Percentiles rank a stretch among this genome's conserved stretches.
Conservation (phyloP, 306 rosid species). For the Cicer bijugum region DNA sequence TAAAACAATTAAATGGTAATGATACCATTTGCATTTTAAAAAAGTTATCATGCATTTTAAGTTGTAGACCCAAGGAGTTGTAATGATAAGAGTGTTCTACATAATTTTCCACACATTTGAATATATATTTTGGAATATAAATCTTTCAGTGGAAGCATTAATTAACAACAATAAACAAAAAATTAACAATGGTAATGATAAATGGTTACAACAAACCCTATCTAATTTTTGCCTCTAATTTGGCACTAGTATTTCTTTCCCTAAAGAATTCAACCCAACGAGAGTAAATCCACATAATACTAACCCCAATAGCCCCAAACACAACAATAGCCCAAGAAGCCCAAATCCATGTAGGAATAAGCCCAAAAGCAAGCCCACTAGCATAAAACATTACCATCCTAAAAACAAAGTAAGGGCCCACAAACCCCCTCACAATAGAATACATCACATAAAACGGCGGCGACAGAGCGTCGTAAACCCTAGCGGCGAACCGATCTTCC, state of each 20-base stretch:
- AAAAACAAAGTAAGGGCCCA: slow-evolving; percentile 75
- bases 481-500: slow-evolving; percentile 61
- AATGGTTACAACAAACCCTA: slow-evolving; percentile 43
- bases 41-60: too few relatives aligned
- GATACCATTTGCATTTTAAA: too few relatives aligned
- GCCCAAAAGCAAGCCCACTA: slow-evolving; percentile 58
- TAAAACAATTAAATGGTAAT: too few relatives aligned
- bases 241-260: slow-evolving; percentile 50
- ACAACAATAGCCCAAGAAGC: slow-evolving; percentile 82
- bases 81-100: too few relatives aligned
- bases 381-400: slow-evolving; percentile 59
- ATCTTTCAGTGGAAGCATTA: background rate
- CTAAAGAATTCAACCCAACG: slow-evolving; percentile 72
- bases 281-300: slow-evolving; percentile 80
- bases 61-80: too few relatives aligned
- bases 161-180: background rate
- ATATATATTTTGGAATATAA: too few relatives aligned
- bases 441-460: slow-evolving; percentile 70
- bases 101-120: too few relatives aligned
- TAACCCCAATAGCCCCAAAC: slow-evolving; percentile 67
- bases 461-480: slow-evolving; percentile 55
- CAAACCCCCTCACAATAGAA: slow-evolving; percentile 64
- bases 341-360: slow-evolving; percentile 85
- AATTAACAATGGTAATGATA: background rate
- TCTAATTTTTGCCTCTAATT: slow-evolving; percentile 61